A percentile compares a stretch with the other conserved stretches of the same genome.
phyloP scores from a whole-genome alignment of 1,139 yeast genomes.

The Scheffersomyces titani region DNA sequence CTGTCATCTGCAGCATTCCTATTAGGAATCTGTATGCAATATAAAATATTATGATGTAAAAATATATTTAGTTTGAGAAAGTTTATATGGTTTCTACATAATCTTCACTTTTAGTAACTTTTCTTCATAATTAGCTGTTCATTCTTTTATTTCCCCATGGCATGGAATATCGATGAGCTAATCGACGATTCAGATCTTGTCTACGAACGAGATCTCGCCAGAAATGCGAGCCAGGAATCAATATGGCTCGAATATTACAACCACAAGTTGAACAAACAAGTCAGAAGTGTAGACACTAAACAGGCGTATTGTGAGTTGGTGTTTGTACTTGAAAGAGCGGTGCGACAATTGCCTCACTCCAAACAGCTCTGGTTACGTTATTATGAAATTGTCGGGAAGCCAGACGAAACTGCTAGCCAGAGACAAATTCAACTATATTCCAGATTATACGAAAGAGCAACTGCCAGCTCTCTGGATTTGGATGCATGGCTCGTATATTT shows the following conservation, averaged over 20 bases:
- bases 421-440: neutral
- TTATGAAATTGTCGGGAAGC: conserved; percentile 2
- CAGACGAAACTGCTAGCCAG: neutral
- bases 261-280: conserved; percentile 17
- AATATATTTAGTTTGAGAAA: neutral
- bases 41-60: neutral
- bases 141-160: neutral
- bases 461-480: neutral
- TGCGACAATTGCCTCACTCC: conserved; percentile 46
- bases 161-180: conserved; percentile 16
- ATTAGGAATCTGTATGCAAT: neutral
- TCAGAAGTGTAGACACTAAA: conserved; percentile 6
- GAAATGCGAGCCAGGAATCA: conserved; percentile 42
- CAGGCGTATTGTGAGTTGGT: conserved; percentile 29
- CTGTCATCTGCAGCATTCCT: neutral
- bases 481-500: conserved; percentile 32
- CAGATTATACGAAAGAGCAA: neutral
- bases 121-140: neutral
- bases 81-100: neutral
- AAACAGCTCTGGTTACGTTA: conserved; percentile 60
- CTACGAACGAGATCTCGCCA: conserved; percentile 46
- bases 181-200: conserved; percentile 16
- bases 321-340: conserved; percentile 57
- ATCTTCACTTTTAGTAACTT: neutral
- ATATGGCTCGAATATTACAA: conserved; percentile 59